Evolutionary conservation across 148 eudicot genomes (phyloP).

Genomic region (Rheum nobile): DNA sequence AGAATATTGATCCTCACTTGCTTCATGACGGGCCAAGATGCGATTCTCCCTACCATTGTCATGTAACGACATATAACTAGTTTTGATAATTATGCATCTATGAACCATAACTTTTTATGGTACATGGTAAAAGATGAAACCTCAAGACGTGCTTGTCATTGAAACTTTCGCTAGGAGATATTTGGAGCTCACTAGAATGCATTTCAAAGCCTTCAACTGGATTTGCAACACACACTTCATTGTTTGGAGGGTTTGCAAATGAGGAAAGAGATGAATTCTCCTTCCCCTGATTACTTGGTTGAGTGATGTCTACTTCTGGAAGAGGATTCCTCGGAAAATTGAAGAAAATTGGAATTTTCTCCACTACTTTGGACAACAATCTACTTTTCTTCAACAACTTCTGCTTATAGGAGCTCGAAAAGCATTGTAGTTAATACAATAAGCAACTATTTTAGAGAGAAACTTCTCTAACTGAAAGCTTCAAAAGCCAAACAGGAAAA

Average conservation of each 20-base stretch:
- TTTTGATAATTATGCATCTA: background rate
- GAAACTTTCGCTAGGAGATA: slow-evolving; percentile 14
- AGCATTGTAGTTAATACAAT: background rate
- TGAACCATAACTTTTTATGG: background rate
- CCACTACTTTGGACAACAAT: slow-evolving; percentile 62
- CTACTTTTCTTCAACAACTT: slow-evolving; percentile 35
- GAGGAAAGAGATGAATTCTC: slow-evolving; percentile 24
- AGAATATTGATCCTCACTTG: slow-evolving; percentile 17
- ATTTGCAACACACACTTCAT: slow-evolving; percentile 15
- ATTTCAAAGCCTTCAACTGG: slow-evolving; percentile 22
- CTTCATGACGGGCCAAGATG: slow-evolving; percentile 14
- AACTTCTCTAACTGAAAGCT: background rate
- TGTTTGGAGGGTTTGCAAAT: slow-evolving; percentile 16
- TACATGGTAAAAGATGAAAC: slow-evolving; percentile 16
- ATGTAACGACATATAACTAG: background rate
- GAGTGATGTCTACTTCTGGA: slow-evolving; percentile 18
- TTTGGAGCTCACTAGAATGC: slow-evolving; percentile 28
- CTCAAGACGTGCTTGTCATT: slow-evolving; percentile 24
- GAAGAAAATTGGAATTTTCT: slow-evolving; percentile 58
- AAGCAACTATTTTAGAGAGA: background rate
- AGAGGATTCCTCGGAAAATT: slow-evolving; percentile 35
- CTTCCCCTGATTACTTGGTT: slow-evolving; percentile 11
- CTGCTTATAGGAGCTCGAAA: slow-evolving; percentile 30
- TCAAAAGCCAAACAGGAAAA: background rate
- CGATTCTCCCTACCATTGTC: slow-evolving; percentile 19